Percentiles rank a stretch among this genome's conserved stretches.
Evolutionary conservation across 768 basidiomycete species (phyloP).

Genomic region (Kwoniella mangroviensis): DNA sequence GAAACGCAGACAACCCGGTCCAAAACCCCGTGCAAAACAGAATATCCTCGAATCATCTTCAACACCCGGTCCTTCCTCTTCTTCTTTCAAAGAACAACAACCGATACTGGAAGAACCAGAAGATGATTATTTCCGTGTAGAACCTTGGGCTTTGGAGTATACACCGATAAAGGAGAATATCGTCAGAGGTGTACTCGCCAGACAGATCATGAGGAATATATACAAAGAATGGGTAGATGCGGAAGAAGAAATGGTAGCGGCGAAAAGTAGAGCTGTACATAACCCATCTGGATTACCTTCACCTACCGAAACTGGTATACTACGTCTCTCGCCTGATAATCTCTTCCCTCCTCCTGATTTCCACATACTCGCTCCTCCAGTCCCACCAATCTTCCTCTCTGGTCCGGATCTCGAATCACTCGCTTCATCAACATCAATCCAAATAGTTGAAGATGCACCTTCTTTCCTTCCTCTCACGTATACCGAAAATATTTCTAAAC

Average conservation of each 20-base stretch:
- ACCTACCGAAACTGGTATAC: constrained; percentile 46
- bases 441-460: constrained; percentile 31
- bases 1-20: constrained; percentile 33
- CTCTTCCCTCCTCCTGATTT: constrained; percentile 43
- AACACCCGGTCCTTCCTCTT: constrained; percentile 13
- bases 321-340: constrained; percentile 39
- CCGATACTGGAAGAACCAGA: constrained; percentile 33
- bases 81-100: constrained; percentile 23
- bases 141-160: constrained; percentile 51
- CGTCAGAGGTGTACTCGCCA: constrained; percentile 30
- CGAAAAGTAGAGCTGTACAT: constrained; percentile 24
- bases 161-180: constrained; percentile 50
- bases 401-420: constrained; percentile 33
- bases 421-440: constrained; percentile 29
- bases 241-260: constrained; percentile 35
- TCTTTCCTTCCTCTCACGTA: constrained; percentile 50
- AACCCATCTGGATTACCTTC: constrained; percentile 47
- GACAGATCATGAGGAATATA: constrained; percentile 38
- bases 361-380: constrained; percentile 47
- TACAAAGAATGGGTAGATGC: constrained; percentile 50
- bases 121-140: constrained; percentile 42
- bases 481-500: constrained; percentile 26
- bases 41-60: constrained; percentile 14
- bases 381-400: constrained; percentile 48
- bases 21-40: constrained; percentile 27